Evolutionary conservation across 2,329 filamentous ascomycete genomes (phyloP), one percentile per base, ranked within the genome.

Genomic region (Colletotrichum sp.): DNA sequence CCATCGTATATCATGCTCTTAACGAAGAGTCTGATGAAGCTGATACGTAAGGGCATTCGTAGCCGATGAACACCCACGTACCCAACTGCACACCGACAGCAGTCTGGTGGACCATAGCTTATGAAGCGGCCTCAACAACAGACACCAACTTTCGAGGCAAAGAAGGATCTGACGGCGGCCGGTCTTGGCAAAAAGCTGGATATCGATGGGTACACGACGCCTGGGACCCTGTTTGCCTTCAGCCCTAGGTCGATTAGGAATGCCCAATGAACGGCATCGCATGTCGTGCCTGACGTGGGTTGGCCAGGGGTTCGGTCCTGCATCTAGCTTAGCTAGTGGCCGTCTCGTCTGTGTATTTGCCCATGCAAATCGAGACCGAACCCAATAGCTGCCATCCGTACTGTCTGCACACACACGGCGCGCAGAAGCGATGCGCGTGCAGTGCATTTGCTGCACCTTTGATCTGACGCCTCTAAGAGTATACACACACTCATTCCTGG

Each of bases 21-120:
- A 26, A 32, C 26, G 62, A 57, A 28, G 30, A 55, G 57, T 28
- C 57, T 49, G 10, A 36, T 44, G 60, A 76, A 65, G 64, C 49
- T 21, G 74, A 60, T 74, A 69, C 70, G 74, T 74, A 69, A 76
- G 21, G 71, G 68, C 32, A 30, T 69, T 65, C 70, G 73, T 69
- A 36, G 57, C 24, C 57, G 32, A n/a, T 55, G 18, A 32, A 28
- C n/a, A 62, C 30, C 30, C 34, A 26, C 44, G 55, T 24, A 18
- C 36, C 21, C 16, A 39, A 72, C 16, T 69, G 28, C 28, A 64
- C 49, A 69, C 39, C 52, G 64, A 18, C 44, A 28, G 34, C 21
- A 15, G 26, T 44, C 57, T 30, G 59, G 6, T 39, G 24, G 39
- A 30, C 7, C 15, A 24, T n/a, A 21, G 39, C 60, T 36, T 32